Evolutionary conservation across 441 rosid species (phyloP).

Genomic region (Croton setiger): DNA sequence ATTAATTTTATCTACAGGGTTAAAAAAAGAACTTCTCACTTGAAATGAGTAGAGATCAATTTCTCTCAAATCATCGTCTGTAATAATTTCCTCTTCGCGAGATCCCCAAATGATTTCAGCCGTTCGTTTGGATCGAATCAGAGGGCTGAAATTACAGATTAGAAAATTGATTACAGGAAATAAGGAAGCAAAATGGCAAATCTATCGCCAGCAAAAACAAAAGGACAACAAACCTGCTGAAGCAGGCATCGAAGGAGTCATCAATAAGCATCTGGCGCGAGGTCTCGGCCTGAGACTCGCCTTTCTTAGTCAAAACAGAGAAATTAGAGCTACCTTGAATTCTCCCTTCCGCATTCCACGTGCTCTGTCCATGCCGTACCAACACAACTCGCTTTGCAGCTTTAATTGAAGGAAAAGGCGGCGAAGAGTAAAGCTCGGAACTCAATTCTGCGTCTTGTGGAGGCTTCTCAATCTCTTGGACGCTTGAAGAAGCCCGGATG

Average conservation of each 20-base stretch:
- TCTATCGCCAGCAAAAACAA: not conserved
- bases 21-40: slow-evolving; percentile 29
- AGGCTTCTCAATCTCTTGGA: slow-evolving; percentile 24
- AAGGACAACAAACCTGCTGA: slow-evolving; percentile 46
- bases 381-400: slow-evolving; percentile 79
- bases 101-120: slow-evolving; percentile 87
- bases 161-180: not conserved
- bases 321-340: slow-evolving; percentile 93
- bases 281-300: slow-evolving; percentile 82
- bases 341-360: slow-evolving; percentile 88
- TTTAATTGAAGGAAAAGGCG: slow-evolving; percentile 44
- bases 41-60: slow-evolving; percentile 92
- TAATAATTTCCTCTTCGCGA: slow-evolving; percentile 58
- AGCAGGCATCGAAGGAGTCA: slow-evolving; percentile 78
- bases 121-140: slow-evolving; percentile 74
- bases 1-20: not conserved
- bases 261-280: slow-evolving; percentile 82
- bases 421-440: slow-evolving; percentile 31
- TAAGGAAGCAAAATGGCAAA: not conserved
- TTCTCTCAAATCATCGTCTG: slow-evolving; percentile 72
- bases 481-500: slow-evolving; percentile 39
- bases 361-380: slow-evolving; percentile 96
- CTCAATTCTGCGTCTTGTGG: slow-evolving; percentile 24
- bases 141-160: slow-evolving; percentile 42
- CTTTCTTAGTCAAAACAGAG: slow-evolving; percentile 78